Percentiles rank a stretch among this genome's conserved stretches.
Conservation (phyloP, 2,329 filamentous ascomycete species). For the Cytospora piceae region DNA sequence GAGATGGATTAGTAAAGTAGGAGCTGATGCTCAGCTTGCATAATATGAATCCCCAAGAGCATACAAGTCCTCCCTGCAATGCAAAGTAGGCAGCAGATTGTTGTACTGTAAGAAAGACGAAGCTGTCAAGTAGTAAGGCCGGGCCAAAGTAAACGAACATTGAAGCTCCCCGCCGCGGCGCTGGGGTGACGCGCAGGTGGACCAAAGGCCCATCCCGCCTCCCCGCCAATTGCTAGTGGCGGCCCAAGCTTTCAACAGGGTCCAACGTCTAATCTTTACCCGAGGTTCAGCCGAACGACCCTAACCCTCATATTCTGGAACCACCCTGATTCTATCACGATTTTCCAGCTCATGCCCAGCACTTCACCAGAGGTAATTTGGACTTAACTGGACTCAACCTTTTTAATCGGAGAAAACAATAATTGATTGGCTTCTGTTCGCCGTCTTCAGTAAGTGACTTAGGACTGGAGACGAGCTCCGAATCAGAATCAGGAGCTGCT, state of each 20-base stretch:
- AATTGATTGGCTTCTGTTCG: background rate
- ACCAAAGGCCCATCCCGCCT: background rate
- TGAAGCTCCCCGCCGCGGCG: background rate
- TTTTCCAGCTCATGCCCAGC: background rate
- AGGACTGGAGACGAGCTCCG: background rate
- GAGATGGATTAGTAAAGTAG: background rate
- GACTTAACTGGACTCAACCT: background rate
- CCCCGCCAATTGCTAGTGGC: conserved; percentile 1
- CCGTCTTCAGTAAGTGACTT: background rate
- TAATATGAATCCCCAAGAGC: background rate
- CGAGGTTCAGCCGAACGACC: background rate
- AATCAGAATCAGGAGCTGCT: too few species aligned
- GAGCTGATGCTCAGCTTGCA: background rate
- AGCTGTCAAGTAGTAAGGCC: background rate
- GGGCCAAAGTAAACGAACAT: background rate
- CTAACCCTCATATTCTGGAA: background rate
- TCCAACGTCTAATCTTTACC: background rate
- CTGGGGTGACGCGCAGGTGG: background rate
- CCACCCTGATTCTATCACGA: background rate
- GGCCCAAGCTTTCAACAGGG: conserved; percentile 11
- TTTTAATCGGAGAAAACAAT: too few species aligned
- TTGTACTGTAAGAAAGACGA: background rate
- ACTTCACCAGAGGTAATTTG: background rate
- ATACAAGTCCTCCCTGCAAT: background rate
- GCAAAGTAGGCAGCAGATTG: background rate